Evolutionary conservation across 176 grass and related monocot species (phyloP).

Genomic region (Canna indica): DNA sequence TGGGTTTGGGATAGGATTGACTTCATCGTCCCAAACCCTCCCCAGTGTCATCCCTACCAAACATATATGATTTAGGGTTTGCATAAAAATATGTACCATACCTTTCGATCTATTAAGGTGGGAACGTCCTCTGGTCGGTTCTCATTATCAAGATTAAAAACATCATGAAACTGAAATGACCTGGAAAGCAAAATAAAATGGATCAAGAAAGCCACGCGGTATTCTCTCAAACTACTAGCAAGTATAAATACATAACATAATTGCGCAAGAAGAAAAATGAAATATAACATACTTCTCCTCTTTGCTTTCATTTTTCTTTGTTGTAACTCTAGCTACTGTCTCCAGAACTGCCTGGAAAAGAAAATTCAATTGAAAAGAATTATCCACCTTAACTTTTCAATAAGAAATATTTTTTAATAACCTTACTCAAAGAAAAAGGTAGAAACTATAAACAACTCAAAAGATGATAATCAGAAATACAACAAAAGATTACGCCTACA

Average conservation of each 20-base stretch:
- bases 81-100: conserved; percentile 11
- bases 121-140: conserved; percentile 79
- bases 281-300: conserved; percentile 71
- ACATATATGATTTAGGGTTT: not conserved
- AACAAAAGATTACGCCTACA: too few species aligned
- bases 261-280: not conserved
- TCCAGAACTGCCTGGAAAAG: conserved; percentile 68
- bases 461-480: not conserved
- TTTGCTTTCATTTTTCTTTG: conserved; percentile 98
- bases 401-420: not conserved
- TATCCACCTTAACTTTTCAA: not conserved
- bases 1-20: too few species aligned
- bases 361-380: not conserved
- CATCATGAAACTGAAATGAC: conserved; percentile 91
- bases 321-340: conserved; percentile 87
- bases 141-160: conserved; percentile 86
- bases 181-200: conserved; percentile 30
- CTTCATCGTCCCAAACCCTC: too few species aligned
- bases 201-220: conserved; percentile 5
- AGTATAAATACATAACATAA: not conserved
- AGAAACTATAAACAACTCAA: not conserved
- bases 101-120: conserved; percentile 95
- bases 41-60: too few species aligned
- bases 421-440: not conserved
- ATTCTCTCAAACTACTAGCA: not conserved